These are phyloP conservation scores for Phyllostachys edulis DNA, from an alignment of 176 grass and related monocot genomes.

Conservation along the genomic window DNA sequence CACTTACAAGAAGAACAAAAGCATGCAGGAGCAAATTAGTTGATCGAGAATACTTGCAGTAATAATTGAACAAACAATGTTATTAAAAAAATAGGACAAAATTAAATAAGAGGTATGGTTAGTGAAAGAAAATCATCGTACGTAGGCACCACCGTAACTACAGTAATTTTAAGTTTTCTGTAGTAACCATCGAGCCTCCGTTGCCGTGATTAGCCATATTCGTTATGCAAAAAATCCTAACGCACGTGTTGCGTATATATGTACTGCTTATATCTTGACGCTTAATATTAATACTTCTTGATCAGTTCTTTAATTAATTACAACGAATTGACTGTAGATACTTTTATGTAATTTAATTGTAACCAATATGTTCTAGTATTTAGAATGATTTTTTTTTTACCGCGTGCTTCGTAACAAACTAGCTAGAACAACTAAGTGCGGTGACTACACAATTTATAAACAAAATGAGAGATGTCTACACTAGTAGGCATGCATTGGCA, in stretches of 20 bases:
- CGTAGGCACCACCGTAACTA: neutral
- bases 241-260: neutral
- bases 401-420: neutral
- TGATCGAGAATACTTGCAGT: too few relatives aligned
- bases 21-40: neutral
- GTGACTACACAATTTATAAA: too few relatives aligned
- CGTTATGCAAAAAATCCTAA: neutral
- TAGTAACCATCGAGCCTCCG: neutral
- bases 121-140: neutral
- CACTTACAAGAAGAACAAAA: neutral
- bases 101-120: neutral
- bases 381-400: neutral
- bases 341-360: neutral
- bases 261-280: neutral
- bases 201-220: neutral
- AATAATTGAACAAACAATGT: too few relatives aligned
- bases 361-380: neutral
- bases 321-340: neutral
- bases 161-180: neutral
- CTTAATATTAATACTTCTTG: neutral
- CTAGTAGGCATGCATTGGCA: neutral
- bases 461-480: neutral
- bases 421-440: neutral
- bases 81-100: neutral
- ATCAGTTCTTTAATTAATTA: neutral